Evolutionary conservation across 495 filamentous ascomycete genomes (phyloP).

Genomic region (Penicillium verhagenii): DNA sequence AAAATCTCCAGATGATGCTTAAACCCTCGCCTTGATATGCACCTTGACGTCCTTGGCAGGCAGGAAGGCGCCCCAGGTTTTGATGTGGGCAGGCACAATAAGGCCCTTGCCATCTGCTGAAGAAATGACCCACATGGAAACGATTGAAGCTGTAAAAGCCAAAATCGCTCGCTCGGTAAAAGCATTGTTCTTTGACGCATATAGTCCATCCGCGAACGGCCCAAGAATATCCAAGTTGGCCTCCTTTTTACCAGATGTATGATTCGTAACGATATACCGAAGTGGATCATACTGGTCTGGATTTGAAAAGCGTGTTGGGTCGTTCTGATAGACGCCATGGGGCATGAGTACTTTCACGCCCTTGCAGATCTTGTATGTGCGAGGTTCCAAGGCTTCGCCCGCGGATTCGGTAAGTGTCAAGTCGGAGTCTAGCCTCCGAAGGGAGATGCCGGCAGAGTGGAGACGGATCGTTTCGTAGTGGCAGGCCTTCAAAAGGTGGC

Average conservation of each 20-base stretch:
- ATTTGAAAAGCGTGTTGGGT: slow-evolving; percentile 47
- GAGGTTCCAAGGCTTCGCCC: slow-evolving; percentile 38
- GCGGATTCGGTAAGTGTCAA: slow-evolving; percentile 43
- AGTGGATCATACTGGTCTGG: slow-evolving; percentile 52
- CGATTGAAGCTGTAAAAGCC: slow-evolving; percentile 44
- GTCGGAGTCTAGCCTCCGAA: slow-evolving; percentile 43
- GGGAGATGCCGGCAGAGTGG: slow-evolving; percentile 47
- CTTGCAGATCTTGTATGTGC: slow-evolving; percentile 45
- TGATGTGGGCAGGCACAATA: slow-evolving; percentile 30
- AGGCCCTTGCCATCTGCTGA: slow-evolving; percentile 31
- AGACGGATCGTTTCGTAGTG: slow-evolving; percentile 56
- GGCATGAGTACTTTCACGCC: slow-evolving; percentile 50
- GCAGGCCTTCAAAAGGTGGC: slow-evolving; percentile 52
- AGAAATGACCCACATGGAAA: slow-evolving; percentile 53
- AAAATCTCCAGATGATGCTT: background rate
- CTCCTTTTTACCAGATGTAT: slow-evolving; percentile 29
- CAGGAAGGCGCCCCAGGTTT: slow-evolving; percentile 36
- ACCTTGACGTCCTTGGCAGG: slow-evolving; percentile 39
- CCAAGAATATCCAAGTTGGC: slow-evolving; percentile 31
- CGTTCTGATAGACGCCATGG: slow-evolving; percentile 49
- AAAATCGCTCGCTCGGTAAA: slow-evolving; percentile 53
- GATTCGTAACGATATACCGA: slow-evolving; percentile 47
- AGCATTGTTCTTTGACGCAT: slow-evolving; percentile 45
- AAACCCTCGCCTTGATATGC: slow-evolving; percentile 32
- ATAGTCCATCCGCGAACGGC: slow-evolving; percentile 47